A percentile compares a stretch with the other conserved stretches of the same genome.
Conservation (phyloP, 164 flowering plant genomes). For the Liquidambar formosana region DNA sequence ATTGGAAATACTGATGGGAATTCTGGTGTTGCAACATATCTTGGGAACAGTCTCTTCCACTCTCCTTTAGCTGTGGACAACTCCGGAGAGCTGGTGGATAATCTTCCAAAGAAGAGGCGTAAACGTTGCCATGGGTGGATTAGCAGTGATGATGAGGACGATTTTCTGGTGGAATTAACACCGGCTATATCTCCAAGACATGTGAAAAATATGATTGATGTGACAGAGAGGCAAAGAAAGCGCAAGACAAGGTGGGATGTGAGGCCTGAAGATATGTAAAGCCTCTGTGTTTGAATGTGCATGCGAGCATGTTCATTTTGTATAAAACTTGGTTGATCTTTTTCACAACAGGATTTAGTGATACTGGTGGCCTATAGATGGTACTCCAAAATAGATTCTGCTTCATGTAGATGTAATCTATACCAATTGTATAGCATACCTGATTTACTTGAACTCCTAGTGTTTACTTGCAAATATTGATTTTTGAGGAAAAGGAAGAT, state of each 20-base stretch:
- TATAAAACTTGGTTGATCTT: neutral
- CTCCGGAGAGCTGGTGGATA: neutral
- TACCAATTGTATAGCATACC: too few relatives aligned
- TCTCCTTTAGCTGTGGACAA: neutral
- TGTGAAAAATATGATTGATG: neutral
- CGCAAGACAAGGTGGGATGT: slow-evolving; percentile 36
- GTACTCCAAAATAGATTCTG: too few relatives aligned
- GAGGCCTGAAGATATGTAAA: slow-evolving; percentile 16
- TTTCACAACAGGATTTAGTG: neutral
- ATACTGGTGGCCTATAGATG: too few relatives aligned
- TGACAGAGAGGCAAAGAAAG: neutral
- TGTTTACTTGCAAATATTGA: too few relatives aligned
- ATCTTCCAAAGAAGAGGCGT: slow-evolving; percentile 2
- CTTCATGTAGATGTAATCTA: too few relatives aligned
- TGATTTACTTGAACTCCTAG: too few relatives aligned
- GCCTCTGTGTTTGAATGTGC: neutral
- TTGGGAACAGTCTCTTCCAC: neutral
- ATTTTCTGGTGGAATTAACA: too few relatives aligned
- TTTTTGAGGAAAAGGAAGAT: neutral
- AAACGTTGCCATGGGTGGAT: slow-evolving; percentile 8
- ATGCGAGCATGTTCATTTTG: neutral
- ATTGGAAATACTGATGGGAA: neutral
- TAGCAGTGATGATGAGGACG: neutral
- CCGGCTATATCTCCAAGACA: neutral
- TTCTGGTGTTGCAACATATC: neutral